A percentile compares a stretch with the other conserved stretches of the same genome.
These are phyloP conservation scores for Pestalotiopsis sp. DNA, from an alignment of 2,329 filamentous ascomycete species.

Conservation along the genomic window DNA sequence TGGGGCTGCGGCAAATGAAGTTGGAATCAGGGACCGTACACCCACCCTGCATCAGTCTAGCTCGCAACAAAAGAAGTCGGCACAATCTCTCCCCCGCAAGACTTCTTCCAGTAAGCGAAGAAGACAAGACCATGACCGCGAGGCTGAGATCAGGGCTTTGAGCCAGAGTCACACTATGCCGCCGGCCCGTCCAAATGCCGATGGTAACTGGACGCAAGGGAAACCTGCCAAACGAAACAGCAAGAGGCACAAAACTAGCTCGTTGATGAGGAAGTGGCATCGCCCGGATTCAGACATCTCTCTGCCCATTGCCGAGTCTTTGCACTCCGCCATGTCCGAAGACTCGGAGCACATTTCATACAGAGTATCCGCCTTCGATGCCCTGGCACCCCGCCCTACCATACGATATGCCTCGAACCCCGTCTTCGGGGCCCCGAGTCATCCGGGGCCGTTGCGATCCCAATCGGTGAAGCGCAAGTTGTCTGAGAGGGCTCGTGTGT, in stretches of 20 bases:
- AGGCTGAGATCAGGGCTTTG: constrained; percentile 89
- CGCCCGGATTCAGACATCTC: constrained; percentile 73
- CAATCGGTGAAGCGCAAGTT: constrained; percentile 55
- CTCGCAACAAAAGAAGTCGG: constrained; percentile 59
- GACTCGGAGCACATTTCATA: constrained; percentile 76
- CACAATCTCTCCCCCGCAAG: constrained; percentile 63
- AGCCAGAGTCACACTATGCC: constrained; percentile 58
- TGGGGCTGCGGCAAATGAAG: constrained; percentile 17
- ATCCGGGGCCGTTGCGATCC: constrained; percentile 47
- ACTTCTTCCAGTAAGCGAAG: constrained; percentile 74
- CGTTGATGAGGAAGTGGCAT: constrained; percentile 54
- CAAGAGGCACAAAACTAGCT: constrained; percentile 61
- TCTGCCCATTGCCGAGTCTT: constrained; percentile 71
- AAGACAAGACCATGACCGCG: constrained; percentile 74
- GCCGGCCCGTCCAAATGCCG: constrained; percentile 61
- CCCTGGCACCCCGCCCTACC: constrained; percentile 83
- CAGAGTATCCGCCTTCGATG: constrained; percentile 76
- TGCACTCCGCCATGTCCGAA: constrained; percentile 76
- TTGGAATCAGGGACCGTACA: constrained; percentile 37
- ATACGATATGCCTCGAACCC: constrained; percentile 73
- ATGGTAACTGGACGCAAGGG: constrained; percentile 59
- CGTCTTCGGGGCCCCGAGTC: constrained; percentile 51
- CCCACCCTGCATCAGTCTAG: constrained; percentile 56
- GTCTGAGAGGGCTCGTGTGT: constrained; percentile 53
- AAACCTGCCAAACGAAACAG: constrained; percentile 64